A percentile compares a stretch with the other conserved stretches of the same genome.
Evolutionary conservation across 169 alveolate genomes (phyloP).

Genomic region (Plasmodium gaboni): DNA sequence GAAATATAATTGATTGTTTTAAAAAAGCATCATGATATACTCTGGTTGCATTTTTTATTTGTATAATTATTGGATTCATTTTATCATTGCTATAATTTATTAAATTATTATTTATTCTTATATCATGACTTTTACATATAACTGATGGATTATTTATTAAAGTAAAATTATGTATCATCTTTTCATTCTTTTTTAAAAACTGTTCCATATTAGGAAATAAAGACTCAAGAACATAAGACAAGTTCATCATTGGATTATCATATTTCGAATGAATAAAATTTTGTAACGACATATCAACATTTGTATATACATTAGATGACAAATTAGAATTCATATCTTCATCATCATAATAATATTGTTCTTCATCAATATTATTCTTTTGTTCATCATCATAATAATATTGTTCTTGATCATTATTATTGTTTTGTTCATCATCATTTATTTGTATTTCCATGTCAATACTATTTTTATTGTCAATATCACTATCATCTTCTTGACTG

Average conservation of each 20-base stretch:
- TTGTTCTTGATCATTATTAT: neutral
- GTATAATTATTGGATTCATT: constrained; percentile 5
- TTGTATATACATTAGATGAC: too few relatives aligned
- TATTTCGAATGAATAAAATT: neutral
- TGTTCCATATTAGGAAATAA: constrained; percentile 56
- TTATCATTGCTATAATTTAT: neutral
- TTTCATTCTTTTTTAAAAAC: constrained; percentile 13
- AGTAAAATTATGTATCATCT: constrained; percentile 24
- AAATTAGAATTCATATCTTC: too few relatives aligned
- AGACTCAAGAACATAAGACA: neutral
- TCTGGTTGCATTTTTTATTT: constrained; percentile 46
- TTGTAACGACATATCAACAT: neutral
- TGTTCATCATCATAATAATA: neutral
- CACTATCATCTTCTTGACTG: neutral
- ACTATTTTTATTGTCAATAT: too few relatives aligned
- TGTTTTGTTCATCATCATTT: neutral
- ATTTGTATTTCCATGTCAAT: neutral
- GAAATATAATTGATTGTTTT: constrained; percentile 83
- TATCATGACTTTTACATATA: constrained; percentile 22
- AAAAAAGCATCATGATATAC: constrained; percentile 55
- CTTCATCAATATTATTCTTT: neutral
- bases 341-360: neutral
- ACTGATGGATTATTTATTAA: constrained; percentile 32
- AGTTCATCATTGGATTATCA: neutral
- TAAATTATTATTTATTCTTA: constrained; percentile 21